Evolutionary conservation across 2,329 filamentous ascomycete species (phyloP), one percentile per base, ranked within the genome.

Genomic region (Talaromyces amestolkiae): DNA sequence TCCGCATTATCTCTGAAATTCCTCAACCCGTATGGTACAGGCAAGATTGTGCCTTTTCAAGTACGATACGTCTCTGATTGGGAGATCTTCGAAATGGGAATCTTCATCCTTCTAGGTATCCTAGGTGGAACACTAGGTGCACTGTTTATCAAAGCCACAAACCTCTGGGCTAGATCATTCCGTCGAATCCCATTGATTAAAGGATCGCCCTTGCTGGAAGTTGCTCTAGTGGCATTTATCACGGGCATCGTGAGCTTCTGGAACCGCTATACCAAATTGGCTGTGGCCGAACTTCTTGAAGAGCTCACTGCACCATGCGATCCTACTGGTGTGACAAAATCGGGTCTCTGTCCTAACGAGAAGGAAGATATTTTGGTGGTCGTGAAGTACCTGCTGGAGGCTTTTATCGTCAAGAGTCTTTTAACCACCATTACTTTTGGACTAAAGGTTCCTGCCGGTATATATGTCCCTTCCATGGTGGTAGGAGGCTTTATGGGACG

Each of bases 381-480:
- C 3, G 84, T 98, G 17, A 75, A 83, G 33, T 90, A 88, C 64
- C 82, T 99, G 0, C 80, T 90, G 13, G 78, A 89, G 19, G 94
- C 94, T 0, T 95, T 98, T 69, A 79, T 97, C 31, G 90, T 98
- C 80, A 99, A 99, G 76, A 91, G 92, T 0, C 83, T 94, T 54
- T 80, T 99, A 49, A 98, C 95, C 0, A 89, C 90, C 54, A 89
- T 97, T 69, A 97, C 94, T 0, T 98, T 98, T 78, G 94, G 94
- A 31, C 93, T 97, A 74, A 98, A 98, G 83, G 89, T 98, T 0
- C 95, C 95, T 10, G 93, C 94, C 0, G 95, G 95, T 68, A 97
- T 99, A 70, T 99, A 99, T 72, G 93, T 99, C 1, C 95, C 95
- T 3, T 97, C 94, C 71, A 99, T 99, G 95, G 95, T 98, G 33